Evolutionary conservation across 805 yeast genomes (phyloP), one percentile per base, ranked within the genome.

Genomic region (Spathaspora girioi): DNA sequence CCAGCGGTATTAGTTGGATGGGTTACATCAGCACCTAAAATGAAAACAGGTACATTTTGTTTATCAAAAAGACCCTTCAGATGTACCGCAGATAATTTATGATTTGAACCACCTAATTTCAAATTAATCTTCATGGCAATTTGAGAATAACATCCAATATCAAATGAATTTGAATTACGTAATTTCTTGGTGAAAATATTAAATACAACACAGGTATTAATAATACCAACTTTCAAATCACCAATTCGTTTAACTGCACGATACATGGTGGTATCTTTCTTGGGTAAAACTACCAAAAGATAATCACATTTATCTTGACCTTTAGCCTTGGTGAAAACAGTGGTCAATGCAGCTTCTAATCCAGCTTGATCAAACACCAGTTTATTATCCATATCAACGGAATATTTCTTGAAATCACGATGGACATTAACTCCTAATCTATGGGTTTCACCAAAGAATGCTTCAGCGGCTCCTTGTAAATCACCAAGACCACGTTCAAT

Each of bases 1-100:
- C 26, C 44, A 27, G 47, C 47, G 8, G 47, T 46, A 27, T 49
- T 47, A 6, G 50, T 50, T 38, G 53, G 53, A 40, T 50, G 53
- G 12, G 50, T 47, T 10, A 50, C 53, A 50, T 50, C 53, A 38
- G 53, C 53, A 43, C 53, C 53, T 27, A 50, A 48, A 27, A 50
- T 50, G 41, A 50, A 47, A 14, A 50, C 48, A 10, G 53, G 53
- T 2, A 32, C 23, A 14, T 47, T 50, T 17, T 43, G 23, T 6
- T 4, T 23, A 47, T 50, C 53, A 27, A 47, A 20, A 15, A 50
- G 45, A 6, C 38, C 38, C 29, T 43, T 44, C 18, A 43, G 17
- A 40, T 50, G 49, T 4, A n/a, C 43, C n/a, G 31, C 31, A 2
- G 50, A 43, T 15, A 50, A 47, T 44, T 31, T 50, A 32, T 50